Evolutionary conservation across 352 stramenopile species (phyloP), one percentile per base, ranked within the genome.

Genomic region (Halophytophthora batemanensis): DNA sequence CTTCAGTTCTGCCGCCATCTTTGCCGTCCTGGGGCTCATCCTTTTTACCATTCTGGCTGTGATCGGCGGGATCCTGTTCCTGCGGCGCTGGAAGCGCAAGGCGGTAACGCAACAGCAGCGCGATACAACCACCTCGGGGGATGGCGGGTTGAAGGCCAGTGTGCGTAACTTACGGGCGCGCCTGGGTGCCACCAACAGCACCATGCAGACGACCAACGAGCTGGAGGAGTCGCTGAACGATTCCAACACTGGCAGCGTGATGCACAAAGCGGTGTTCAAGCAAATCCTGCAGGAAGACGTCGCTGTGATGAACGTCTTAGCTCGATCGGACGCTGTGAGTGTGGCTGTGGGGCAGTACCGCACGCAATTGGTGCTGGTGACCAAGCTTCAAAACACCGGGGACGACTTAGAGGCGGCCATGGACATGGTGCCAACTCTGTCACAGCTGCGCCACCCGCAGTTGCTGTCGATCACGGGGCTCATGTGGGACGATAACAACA

Each of bases 361-460:
- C 37, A 72, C 71, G 18, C 64, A 69, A 25, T 64, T 73, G 25
- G 80, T 87, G n/a, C 61, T 82, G 11, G 67, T 87, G 6, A 81
- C 74, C 33, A 66, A 74, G 28, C 67, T 90, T 29, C 53, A 75
- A 41, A 21, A 78, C 29, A 75, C 69, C 29, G 75, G 78, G 14
- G 75, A 89, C 37, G 69, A 74, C 18, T 71, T 75, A 6, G 80
- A 90, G 37, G 72, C 74, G 11, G 65, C 72, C 28, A 62, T 86
- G 17, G 60, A 74, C 17, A 73, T 88, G 44, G 53, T 85, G 1
- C 75, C 80, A 0, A 73, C 66, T 2, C 66, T 90, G 35, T 79
- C 75, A 3, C 80, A 87, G 43, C 67, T 90, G 44, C 77, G 77
- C 23, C 80, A 90, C 31, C 80, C 80, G 1, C 80, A 87, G 35